A percentile compares a stretch with the other conserved stretches of the same genome.
These are phyloP conservation scores for Solanum commersonii DNA, from an alignment of 257 asterid genomes.

Conservation along the genomic window DNA sequence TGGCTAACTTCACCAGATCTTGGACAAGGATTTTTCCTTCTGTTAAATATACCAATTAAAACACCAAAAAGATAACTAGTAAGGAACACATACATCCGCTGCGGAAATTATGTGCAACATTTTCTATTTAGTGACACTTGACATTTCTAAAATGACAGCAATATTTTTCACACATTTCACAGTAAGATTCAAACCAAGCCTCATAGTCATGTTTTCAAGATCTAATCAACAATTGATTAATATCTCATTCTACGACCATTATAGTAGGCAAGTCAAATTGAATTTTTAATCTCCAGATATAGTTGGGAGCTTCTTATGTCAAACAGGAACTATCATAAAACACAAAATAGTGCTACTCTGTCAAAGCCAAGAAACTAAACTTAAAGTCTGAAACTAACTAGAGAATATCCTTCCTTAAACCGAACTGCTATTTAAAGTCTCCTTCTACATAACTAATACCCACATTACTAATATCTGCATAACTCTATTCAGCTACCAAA, in stretches of 20 bases:
- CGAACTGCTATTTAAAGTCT: not conserved
- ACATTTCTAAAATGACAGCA: not conserved
- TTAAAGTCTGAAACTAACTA: not conserved
- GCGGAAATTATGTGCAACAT: not conserved
- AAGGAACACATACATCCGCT: not conserved
- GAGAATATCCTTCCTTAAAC: not conserved
- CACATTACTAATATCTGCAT: no score
- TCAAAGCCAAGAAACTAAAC: not conserved
- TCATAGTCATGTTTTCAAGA: not conserved
- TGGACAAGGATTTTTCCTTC: conserved; percentile 92
- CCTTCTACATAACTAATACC: no score
- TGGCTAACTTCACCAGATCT: conserved; percentile 71
- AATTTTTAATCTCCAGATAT: not conserved
- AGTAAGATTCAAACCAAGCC: not conserved
- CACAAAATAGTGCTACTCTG: not conserved
- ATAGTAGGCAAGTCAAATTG: not conserved
- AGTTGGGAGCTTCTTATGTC: not conserved
- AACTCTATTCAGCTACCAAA: no score
- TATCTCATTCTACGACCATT: not conserved
- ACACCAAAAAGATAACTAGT: not conserved
- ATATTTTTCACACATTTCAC: not conserved
- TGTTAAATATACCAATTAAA: conserved; percentile 15
- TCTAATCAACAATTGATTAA: not conserved
- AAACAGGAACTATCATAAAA: not conserved
- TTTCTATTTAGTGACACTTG: not conserved